A percentile compares a stretch with the other conserved stretches of the same genome.
Conservation (phyloP, 768 basidiomycete genomes). For the Amanita pallidorosea region DNA sequence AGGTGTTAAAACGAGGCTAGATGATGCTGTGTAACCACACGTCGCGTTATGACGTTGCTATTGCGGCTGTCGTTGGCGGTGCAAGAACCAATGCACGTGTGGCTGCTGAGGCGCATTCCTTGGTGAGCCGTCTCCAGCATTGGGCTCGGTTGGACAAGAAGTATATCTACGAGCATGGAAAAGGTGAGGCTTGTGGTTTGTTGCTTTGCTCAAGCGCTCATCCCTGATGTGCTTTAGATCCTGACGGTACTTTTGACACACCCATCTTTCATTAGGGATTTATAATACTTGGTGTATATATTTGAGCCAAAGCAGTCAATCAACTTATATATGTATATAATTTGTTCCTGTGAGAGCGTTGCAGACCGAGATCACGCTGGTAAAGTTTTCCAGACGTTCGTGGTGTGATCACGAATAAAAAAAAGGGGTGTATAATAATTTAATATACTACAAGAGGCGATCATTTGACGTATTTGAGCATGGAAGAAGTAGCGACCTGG, state of each 20-base stretch:
- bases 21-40: constrained; percentile 70
- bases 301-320: too few species aligned
- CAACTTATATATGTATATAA: too few species aligned
- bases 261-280: not conserved
- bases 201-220: too few species aligned
- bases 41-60: constrained; percentile 57
- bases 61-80: constrained; percentile 47
- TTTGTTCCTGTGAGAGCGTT: too few species aligned
- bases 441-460: too few species aligned
- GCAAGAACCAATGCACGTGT: constrained; percentile 41
- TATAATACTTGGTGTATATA: not conserved
- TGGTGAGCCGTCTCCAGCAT: constrained; percentile 1
- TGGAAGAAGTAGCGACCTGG: not conserved
- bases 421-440: too few species aligned
- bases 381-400: too few species aligned
- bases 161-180: not conserved
- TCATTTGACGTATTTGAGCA: constrained; percentile 3
- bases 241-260: not conserved
- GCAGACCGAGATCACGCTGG: too few species aligned
- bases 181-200: not conserved
- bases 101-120: constrained; percentile 44
- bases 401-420: too few species aligned
- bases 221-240: not conserved
- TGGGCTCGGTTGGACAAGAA: not conserved
- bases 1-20: constrained; percentile 16